Conservation (phyloP, 2,329 filamentous ascomycete species). For the Cercospora canescens region DNA sequence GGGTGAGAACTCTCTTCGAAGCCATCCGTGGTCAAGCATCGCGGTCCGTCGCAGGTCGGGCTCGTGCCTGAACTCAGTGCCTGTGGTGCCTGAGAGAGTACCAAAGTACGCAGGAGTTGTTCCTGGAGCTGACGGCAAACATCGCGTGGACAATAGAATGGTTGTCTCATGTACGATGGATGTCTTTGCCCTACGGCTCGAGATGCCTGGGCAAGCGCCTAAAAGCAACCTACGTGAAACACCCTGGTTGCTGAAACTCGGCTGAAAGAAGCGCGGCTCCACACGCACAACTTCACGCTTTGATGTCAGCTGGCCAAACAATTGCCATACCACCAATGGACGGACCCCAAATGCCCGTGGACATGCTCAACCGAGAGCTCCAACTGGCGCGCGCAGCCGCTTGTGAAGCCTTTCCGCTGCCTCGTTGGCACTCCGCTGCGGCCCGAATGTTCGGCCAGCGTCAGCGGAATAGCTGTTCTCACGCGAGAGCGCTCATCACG, state of each 20-base stretch:
- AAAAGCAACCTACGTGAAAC: neutral
- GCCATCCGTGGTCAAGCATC: slow-evolving; percentile 8
- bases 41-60: slow-evolving; percentile 1
- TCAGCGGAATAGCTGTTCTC: neutral
- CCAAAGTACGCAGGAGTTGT: neutral
- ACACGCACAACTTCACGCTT: slow-evolving; percentile 18
- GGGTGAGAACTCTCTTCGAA: slow-evolving; percentile 4
- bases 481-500: neutral
- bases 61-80: slow-evolving; percentile 4
- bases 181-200: neutral
- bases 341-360: neutral
- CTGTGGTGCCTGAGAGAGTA: slow-evolving; percentile 1
- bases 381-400: slow-evolving; percentile 4
- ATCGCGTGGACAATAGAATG: slow-evolving; percentile 4
- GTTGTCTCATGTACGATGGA: neutral
- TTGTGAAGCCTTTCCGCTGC: neutral
- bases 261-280: slow-evolving; percentile 11
- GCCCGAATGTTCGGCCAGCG: neutral
- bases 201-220: neutral
- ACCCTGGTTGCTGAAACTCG: neutral
- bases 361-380: slow-evolving; percentile 10
- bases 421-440: slow-evolving; percentile 2
- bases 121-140: neutral
- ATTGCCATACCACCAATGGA: slow-evolving; percentile 7
- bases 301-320: slow-evolving; percentile 15